These are phyloP conservation scores for Staphylotrichum longicolle DNA, from an alignment of 495 filamentous ascomycete species.

Conservation along the genomic window DNA sequence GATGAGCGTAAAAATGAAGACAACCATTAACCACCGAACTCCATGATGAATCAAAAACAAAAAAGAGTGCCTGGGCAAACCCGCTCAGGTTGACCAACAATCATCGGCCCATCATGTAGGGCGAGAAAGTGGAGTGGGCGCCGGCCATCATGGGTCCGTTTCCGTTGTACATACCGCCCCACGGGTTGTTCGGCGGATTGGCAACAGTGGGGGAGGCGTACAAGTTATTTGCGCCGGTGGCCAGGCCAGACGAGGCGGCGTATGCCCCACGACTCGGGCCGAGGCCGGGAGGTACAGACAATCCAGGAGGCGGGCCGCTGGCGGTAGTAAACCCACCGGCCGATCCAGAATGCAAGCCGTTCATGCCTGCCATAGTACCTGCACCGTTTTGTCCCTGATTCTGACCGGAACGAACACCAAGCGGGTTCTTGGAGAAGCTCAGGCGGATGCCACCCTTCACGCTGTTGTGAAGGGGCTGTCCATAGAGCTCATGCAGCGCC, in stretches of 20 bases:
- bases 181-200: constrained; percentile 24
- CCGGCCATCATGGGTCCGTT: constrained; percentile 25
- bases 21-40: constrained; percentile 1
- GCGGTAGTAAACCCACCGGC: constrained; percentile 64
- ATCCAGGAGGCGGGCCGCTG: constrained; percentile 71
- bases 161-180: constrained; percentile 28
- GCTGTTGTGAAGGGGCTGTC: constrained; percentile 83
- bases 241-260: constrained; percentile 27
- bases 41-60: neutral
- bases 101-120: constrained; percentile 37
- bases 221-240: constrained; percentile 15
- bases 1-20: neutral
- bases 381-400: constrained; percentile 42
- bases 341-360: constrained; percentile 33
- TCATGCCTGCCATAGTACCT: constrained; percentile 55
- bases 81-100: neutral
- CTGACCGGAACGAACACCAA: constrained; percentile 84
- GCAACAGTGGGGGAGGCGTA: constrained; percentile 27
- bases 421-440: constrained; percentile 96
- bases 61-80: too few species aligned
- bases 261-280: constrained; percentile 41
- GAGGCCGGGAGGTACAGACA: constrained; percentile 67
- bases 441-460: constrained; percentile 96
- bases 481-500: constrained; percentile 88
- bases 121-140: constrained; percentile 23